phyloP scores from a whole-genome alignment of 306 rosid genomes.

The Ziziphus jujuba region DNA sequence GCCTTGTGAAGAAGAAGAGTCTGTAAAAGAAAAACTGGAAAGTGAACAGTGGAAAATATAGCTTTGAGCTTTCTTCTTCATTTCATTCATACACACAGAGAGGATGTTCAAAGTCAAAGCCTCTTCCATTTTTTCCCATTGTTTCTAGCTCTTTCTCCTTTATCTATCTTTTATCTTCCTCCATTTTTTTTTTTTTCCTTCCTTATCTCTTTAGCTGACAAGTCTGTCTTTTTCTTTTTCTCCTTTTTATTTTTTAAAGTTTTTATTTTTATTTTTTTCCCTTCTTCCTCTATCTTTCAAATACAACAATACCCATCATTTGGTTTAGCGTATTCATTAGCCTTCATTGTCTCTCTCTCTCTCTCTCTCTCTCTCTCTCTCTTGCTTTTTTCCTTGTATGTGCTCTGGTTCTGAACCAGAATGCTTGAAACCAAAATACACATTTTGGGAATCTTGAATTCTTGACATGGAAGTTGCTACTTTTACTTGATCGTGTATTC shows the following conservation, averaged over 20 bases:
- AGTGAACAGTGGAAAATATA: too few relatives aligned
- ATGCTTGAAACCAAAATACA: conserved; percentile 3
- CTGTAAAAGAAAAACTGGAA: not conserved
- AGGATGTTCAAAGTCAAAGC: not conserved
- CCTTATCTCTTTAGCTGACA: not conserved
- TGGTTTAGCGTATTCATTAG: conserved; percentile 1
- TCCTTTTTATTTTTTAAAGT: not conserved
- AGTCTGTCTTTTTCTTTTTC: conserved; percentile 6
- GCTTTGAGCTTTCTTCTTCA: not conserved
- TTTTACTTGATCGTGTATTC: conserved; percentile 16
- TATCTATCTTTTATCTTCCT: not conserved
- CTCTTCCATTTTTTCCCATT: not conserved
- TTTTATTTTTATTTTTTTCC: not conserved
- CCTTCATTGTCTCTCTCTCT: too few relatives aligned
- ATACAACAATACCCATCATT: conserved; percentile 5
- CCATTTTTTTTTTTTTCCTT: too few relatives aligned
- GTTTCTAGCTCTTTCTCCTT: not conserved
- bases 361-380: not conserved
- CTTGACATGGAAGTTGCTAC: conserved; percentile 19
- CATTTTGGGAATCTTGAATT: conserved; percentile 5
- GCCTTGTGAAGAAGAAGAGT: not conserved
- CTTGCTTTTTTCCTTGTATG: not conserved
- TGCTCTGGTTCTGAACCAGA: conserved; percentile 3
- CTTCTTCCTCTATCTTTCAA: conserved; percentile 5
- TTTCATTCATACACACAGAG: conserved; percentile 2